Evolutionary conservation across 805 yeast genomes (phyloP).

Genomic region (Lipomyces chichibuensis): DNA sequence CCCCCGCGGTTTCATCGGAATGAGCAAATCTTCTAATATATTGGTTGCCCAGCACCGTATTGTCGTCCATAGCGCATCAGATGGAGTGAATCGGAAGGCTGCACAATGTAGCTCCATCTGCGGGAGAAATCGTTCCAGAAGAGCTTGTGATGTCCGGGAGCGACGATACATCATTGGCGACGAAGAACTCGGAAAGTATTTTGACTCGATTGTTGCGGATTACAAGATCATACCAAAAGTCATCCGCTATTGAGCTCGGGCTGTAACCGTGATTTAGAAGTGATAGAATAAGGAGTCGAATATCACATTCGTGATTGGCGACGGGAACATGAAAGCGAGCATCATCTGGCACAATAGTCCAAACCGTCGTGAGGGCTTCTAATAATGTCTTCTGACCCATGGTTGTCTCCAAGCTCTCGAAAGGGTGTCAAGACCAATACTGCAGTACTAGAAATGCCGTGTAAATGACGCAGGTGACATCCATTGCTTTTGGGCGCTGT

Average conservation of each 20-base stretch:
- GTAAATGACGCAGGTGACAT: too few species aligned
- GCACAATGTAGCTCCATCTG: neutral
- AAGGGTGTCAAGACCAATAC: too few species aligned
- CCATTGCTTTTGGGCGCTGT: too few species aligned
- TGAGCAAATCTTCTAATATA: neutral
- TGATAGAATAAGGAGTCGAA: neutral
- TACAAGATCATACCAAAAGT: neutral
- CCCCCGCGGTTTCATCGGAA: neutral
- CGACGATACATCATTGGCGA: neutral
- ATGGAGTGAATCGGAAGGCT: neutral
- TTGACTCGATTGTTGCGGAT: neutral
- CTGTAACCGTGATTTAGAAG: neutral
- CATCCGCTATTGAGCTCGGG: constrained; percentile 1
- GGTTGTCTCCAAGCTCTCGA: too few species aligned
- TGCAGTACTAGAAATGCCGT: too few species aligned
- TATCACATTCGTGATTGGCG: constrained; percentile 1
- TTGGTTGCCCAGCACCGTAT: neutral
- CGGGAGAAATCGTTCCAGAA: neutral
- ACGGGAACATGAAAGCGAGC: neutral
- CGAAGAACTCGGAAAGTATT: neutral
- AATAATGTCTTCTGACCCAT: neutral
- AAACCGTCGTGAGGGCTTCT: neutral
- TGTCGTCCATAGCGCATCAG: neutral
- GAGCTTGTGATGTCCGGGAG: neutral
- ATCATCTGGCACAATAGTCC: neutral